Evolutionary conservation across 768 basidiomycete species (phyloP).

Genomic region (Boletus rubescentipes): DNA sequence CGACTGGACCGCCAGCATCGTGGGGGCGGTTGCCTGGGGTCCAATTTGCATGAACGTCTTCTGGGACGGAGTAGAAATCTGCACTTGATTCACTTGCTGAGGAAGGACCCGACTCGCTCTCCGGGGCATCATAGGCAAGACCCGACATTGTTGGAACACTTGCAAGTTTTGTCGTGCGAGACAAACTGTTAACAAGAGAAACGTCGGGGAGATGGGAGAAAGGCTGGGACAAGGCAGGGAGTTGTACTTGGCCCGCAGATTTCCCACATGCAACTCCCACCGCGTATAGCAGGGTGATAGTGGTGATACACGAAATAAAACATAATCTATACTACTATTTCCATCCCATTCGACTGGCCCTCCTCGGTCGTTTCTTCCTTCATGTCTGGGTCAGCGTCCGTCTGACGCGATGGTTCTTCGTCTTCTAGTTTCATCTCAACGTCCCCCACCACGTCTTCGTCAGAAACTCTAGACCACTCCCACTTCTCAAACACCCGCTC

Average conservation of each 20-base stretch:
- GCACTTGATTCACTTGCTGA: constrained; percentile 2
- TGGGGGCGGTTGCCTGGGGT: neutral
- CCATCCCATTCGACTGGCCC: constrained; percentile 16
- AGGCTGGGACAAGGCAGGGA: neutral
- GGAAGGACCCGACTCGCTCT: constrained; percentile 11
- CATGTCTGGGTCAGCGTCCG: constrained; percentile 2
- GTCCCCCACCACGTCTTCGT: constrained; percentile 14
- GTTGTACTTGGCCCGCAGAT: neutral
- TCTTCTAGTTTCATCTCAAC: constrained; percentile 33
- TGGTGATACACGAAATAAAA: constrained; percentile 1
- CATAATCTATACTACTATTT: constrained; percentile 11
- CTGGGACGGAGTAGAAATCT: neutral
- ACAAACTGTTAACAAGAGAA: neutral
- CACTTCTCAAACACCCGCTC: constrained; percentile 69
- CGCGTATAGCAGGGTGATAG: neutral
- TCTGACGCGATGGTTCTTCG: constrained; percentile 3
- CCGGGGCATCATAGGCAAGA: constrained; percentile 30
- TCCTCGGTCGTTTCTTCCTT: constrained; percentile 2
- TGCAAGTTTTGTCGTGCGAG: neutral
- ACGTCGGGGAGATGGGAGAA: neutral
- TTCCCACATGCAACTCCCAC: constrained; percentile 14
- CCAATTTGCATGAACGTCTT: constrained; percentile 7
- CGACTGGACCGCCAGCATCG: constrained; percentile 2
- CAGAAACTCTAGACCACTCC: constrained; percentile 45
- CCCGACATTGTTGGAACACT: constrained; percentile 24